phyloP scores from a whole-genome alignment of 73 alveolate genomes.

The Tetrahymena elliotti region DNA sequence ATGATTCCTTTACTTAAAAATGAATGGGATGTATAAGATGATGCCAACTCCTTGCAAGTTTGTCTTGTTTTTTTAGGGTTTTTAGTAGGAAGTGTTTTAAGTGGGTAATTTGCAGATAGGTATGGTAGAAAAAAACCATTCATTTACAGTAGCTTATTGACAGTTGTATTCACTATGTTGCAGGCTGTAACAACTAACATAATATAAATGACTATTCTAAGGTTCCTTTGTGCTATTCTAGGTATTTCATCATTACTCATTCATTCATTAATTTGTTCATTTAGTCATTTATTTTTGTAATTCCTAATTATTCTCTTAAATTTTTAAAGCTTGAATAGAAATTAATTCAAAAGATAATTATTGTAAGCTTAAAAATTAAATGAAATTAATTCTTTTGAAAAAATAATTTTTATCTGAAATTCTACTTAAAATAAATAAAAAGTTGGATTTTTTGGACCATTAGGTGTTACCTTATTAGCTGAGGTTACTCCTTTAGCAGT shows the following conservation, averaged over 20 bases:
- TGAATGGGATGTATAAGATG: slow-evolving; percentile 36
- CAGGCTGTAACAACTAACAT: neutral
- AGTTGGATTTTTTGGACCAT: slow-evolving; percentile 43
- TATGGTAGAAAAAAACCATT: slow-evolving; percentile 38
- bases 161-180: slow-evolving; percentile 5
- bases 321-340: neutral
- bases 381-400: neutral
- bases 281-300: neutral
- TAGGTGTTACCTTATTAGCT: slow-evolving; percentile 28
- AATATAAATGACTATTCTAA: slow-evolving; percentile 1
- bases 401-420: neutral
- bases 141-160: slow-evolving; percentile 17
- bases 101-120: slow-evolving; percentile 38
- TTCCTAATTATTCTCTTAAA: neutral
- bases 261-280: neutral
- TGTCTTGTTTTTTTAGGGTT: slow-evolving; percentile 35
- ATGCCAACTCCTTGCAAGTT: slow-evolving; percentile 25
- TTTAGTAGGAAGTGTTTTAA: slow-evolving; percentile 14
- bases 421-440: neutral
- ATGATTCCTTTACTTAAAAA: slow-evolving; percentile 39
- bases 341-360: too few relatives aligned
- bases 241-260: slow-evolving; percentile 1
- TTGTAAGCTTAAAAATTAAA: neutral
- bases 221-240: slow-evolving; percentile 14
- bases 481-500: slow-evolving; percentile 31